Percentiles rank a stretch among this genome's conserved stretches.
Conservation (phyloP, 306 rosid genomes). For the Phaseolus lunatus region DNA sequence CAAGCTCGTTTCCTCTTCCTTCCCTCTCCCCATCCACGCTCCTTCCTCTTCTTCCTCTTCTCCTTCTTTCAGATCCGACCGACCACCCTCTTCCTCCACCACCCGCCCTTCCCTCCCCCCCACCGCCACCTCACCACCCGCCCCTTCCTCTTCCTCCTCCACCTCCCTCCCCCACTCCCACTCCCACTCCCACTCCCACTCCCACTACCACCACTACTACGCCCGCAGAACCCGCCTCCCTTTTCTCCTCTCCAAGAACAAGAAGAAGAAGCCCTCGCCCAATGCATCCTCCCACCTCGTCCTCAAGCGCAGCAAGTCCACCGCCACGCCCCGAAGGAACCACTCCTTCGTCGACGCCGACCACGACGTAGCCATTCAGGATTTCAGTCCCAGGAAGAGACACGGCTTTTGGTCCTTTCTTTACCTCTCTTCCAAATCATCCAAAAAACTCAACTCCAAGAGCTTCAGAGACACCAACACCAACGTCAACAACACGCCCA, state of each 20-base stretch:
- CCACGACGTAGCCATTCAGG: slow-evolving; percentile 24
- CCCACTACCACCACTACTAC: slow-evolving; percentile 42
- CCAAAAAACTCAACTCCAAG: slow-evolving; percentile 44
- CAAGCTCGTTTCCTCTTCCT: slow-evolving; percentile 83
- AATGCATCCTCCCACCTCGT: slow-evolving; percentile 43
- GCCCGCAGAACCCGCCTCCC: slow-evolving; percentile 65
- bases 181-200: background rate
- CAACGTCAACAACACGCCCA: background rate
- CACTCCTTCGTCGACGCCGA: slow-evolving; percentile 45
- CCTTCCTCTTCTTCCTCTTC: slow-evolving; percentile 79
- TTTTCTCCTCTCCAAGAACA: slow-evolving; percentile 73
- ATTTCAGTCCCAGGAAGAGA: slow-evolving; percentile 69
- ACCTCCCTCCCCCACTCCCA: background rate
- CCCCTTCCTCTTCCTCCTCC: slow-evolving; percentile 50
- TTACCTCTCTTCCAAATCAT: slow-evolving; percentile 58
- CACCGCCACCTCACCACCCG: background rate
- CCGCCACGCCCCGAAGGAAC: slow-evolving; percentile 64
- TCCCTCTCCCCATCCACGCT: slow-evolving; percentile 70
- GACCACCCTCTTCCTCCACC: slow-evolving; percentile 28
- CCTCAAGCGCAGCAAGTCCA: slow-evolving; percentile 86
- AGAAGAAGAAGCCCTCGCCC: slow-evolving; percentile 55
- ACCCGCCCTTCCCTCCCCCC: slow-evolving; percentile 2
- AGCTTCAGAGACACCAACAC: slow-evolving; percentile 35
- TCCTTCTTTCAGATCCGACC: slow-evolving; percentile 79
- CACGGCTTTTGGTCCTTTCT: slow-evolving; percentile 93